Evolutionary conservation across 2,329 filamentous ascomycete species (phyloP), one percentile per base, ranked within the genome.

Genomic region (Dactylonectria macrodidyma): DNA sequence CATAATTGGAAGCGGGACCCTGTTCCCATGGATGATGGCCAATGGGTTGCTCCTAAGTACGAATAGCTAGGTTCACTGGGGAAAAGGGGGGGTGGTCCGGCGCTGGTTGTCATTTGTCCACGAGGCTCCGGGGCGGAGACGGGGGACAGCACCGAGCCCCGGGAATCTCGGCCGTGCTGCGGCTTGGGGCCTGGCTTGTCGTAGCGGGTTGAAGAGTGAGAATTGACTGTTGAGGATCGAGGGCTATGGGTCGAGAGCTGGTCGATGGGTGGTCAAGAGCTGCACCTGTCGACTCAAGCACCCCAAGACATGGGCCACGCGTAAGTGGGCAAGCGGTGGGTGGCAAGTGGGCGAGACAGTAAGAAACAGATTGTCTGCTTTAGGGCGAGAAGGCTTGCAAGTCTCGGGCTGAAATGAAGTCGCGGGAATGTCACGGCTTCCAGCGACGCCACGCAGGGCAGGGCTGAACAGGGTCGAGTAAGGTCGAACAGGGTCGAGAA

Each of bases 381-480:
- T 50, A 30, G 52, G 52, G 41, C 50, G 33, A 24, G 24, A 34
- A 24, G 52, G 54, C 52, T 54, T 65, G 50, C 48, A 9, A 50
- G 30, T 16, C 48, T 33, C 19, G 47, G 44, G 61, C 62, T 59
- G 62, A 65, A 55, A 30, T 44, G 24, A 44, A 10, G 36, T 12
- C 41, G 50, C 24, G 22, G 44, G 59, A 22, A 54, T 36, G 22
- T 24, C 30, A n/a, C 14, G 24, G 51, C 59, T 34, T 34, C 26
- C 44, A n/a, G 60, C 26, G 68, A 72, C 11, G 74, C 69, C 51
- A 73, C 75, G 34, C 19, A 30, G 50, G 44, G 41, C 19, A 47
- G 52, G 33, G 41, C 41, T 38, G 51, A 56, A 14, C 36, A 30
- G 44, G 14, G 19, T 62, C 38, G 26, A 19, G 19, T 19, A 19